Conservation (phyloP, 2,329 filamentous ascomycete genomes). For the Diaporthe sp. region DNA sequence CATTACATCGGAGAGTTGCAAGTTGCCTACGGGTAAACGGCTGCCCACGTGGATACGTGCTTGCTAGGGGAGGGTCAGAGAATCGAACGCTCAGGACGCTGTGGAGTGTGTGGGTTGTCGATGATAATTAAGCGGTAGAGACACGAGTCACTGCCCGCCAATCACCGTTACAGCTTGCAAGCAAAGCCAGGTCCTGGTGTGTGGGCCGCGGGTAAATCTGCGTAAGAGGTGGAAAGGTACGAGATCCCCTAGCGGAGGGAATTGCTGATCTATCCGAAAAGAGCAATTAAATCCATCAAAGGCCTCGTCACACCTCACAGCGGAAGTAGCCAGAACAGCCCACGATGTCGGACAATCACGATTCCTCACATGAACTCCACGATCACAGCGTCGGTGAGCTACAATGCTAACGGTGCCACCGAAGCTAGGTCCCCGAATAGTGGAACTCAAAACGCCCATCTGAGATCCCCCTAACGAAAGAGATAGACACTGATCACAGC, state of each 20-base stretch:
- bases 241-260: neutral
- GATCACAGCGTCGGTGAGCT: neutral
- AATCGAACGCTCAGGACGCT: neutral
- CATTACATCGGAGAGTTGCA: neutral
- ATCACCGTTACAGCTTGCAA: neutral
- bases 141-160: neutral
- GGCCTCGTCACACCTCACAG: neutral
- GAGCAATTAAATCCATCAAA: neutral
- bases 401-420: too few species aligned
- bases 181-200: neutral
- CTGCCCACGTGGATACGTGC: neutral
- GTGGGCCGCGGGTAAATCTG: neutral
- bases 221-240: neutral
- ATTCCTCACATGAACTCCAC: neutral
- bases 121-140: neutral
- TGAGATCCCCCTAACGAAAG: too few species aligned
- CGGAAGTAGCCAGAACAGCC: neutral
- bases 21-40: neutral
- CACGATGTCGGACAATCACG: neutral
- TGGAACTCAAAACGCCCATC: too few species aligned
- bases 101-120: neutral
- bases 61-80: neutral
- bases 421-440: too few species aligned
- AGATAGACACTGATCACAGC: too few species aligned
- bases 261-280: neutral